Evolutionary conservation across 2,329 filamentous ascomycete species (phyloP).

Genomic region (Monilinia laxa): DNA sequence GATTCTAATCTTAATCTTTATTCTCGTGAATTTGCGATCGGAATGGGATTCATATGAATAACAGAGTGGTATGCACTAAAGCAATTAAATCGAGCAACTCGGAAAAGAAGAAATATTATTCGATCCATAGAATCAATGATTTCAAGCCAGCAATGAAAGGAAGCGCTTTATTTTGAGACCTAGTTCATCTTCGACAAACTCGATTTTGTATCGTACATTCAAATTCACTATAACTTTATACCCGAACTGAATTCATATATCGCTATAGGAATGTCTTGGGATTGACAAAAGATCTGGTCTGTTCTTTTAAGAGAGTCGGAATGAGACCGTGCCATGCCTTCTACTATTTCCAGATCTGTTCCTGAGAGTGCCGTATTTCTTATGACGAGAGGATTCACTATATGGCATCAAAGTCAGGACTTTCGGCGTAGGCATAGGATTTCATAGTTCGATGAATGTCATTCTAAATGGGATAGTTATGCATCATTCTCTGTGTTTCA

Average conservation of each 20-base stretch:
- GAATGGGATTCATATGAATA: background rate
- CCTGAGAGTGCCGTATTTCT: too few species aligned
- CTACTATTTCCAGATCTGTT: background rate
- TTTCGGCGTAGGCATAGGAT: background rate
- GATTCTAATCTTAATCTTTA: background rate
- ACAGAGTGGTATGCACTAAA: background rate
- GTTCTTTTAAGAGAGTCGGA: background rate
- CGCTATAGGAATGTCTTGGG: background rate
- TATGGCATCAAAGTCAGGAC: too few species aligned
- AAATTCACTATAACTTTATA: background rate
- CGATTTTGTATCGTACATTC: background rate
- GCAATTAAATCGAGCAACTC: background rate
- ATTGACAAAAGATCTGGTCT: background rate
- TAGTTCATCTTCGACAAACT: background rate
- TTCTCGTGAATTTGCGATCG: background rate
- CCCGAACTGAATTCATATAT: background rate
- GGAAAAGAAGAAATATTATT: background rate
- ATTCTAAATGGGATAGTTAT: background rate
- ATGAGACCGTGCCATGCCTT: background rate
- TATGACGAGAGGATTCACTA: too few species aligned
- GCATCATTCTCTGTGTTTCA: background rate
- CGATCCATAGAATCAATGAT: background rate
- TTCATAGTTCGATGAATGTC: background rate
- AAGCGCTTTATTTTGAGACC: slow-evolving; percentile 2
- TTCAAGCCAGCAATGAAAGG: slow-evolving; percentile 2